Conservation (phyloP, 2,329 filamentous ascomycete genomes). For the Epichloe festucae region DNA sequence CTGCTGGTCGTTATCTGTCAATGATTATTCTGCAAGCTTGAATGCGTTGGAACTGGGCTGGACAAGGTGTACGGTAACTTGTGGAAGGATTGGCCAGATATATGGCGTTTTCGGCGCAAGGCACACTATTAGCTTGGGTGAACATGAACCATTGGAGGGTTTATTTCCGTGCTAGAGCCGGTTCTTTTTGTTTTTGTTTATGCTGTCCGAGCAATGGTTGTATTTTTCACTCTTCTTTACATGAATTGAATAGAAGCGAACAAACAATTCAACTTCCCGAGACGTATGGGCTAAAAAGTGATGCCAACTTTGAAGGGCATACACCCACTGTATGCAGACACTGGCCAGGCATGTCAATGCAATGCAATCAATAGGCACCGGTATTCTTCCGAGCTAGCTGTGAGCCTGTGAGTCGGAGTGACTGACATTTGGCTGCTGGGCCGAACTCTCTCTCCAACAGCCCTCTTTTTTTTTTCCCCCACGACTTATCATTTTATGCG, state of each 20-base stretch:
- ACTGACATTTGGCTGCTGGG: background rate
- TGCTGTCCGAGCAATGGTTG: background rate
- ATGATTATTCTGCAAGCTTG: background rate
- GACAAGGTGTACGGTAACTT: constrained; percentile 1
- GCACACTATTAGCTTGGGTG: constrained; percentile 2
- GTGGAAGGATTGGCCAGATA: constrained; percentile 2
- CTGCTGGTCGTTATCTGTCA: background rate
- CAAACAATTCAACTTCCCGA: no score
- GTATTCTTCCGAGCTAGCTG: background rate
- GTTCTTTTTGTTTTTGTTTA: background rate
- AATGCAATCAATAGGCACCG: background rate
- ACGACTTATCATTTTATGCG: background rate
- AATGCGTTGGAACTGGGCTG: background rate
- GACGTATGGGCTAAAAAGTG: no score
- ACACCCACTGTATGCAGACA: background rate
- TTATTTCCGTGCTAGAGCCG: background rate
- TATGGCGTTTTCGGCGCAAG: constrained; percentile 10
- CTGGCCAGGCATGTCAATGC: background rate
- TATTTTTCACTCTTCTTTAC: background rate
- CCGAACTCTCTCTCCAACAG: background rate
- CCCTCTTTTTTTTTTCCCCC: background rate
- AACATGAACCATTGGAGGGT: constrained; percentile 1
- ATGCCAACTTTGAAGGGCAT: background rate
- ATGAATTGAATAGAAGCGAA: background rate
- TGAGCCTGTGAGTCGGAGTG: background rate